Evolutionary conservation across 768 basidiomycete genomes (phyloP).

Genomic region (Boletus fagicola): DNA sequence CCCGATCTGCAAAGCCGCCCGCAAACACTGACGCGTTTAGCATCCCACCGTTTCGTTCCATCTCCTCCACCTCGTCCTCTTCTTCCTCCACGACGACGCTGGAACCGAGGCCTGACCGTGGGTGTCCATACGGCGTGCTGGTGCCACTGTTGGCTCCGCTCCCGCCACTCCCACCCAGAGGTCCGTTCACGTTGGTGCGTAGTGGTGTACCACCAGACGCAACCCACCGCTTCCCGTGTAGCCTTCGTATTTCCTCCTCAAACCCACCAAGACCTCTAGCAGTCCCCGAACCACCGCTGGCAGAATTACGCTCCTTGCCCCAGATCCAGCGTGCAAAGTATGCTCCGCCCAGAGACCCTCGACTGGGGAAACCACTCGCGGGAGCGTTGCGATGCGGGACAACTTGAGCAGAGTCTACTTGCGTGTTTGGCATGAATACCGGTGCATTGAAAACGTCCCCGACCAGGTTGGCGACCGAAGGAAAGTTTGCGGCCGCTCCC

Average conservation of each 20-base stretch:
- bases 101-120: slow-evolving; percentile 51
- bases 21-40: slow-evolving; percentile 32
- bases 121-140: slow-evolving; percentile 63
- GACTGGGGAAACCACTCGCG: slow-evolving; percentile 62
- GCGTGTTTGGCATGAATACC: slow-evolving; percentile 70
- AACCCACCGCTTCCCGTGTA: slow-evolving; percentile 74
- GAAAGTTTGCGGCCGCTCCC: slow-evolving; percentile 84
- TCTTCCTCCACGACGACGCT: slow-evolving; percentile 68
- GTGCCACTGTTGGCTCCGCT: slow-evolving; percentile 63
- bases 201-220: slow-evolving; percentile 56
- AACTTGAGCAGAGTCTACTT: slow-evolving; percentile 74
- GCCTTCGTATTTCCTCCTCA: slow-evolving; percentile 74
- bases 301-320: slow-evolving; percentile 56
- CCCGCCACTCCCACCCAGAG: slow-evolving; percentile 32
- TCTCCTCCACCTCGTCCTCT: slow-evolving; percentile 67
- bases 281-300: slow-evolving; percentile 30
- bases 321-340: slow-evolving; percentile 86
- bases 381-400: slow-evolving; percentile 72
- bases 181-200: slow-evolving; percentile 58
- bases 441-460: slow-evolving; percentile 83
- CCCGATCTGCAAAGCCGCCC: slow-evolving; percentile 41
- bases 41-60: slow-evolving; percentile 40
- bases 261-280: slow-evolving; percentile 53
- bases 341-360: slow-evolving; percentile 70
- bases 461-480: slow-evolving; percentile 72